phyloP scores from a whole-genome alignment of 1,284 basidiomycete species.

The Trametes pubescens region DNA sequence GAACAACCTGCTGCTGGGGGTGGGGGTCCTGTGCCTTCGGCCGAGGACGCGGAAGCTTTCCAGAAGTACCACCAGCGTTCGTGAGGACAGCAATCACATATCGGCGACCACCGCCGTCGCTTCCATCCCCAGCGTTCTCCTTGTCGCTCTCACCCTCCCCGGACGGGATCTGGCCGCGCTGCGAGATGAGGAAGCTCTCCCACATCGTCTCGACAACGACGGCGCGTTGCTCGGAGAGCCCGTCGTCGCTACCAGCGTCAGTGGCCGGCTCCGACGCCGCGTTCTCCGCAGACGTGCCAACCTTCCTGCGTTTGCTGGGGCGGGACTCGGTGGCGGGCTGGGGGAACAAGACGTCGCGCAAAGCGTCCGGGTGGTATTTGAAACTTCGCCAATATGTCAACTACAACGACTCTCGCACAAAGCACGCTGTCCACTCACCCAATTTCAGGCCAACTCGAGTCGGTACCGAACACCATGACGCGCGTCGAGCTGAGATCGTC shows the following conservation, averaged over 20 bases:
- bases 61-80: conserved; percentile 29
- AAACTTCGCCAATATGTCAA: conserved; percentile 49
- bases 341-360: conserved; percentile 57
- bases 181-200: conserved; percentile 43
- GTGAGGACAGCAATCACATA: conserved; percentile 37
- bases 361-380: conserved; percentile 61
- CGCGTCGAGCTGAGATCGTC: conserved; percentile 42
- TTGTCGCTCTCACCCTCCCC: conserved; percentile 33
- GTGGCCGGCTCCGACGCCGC: conserved; percentile 24
- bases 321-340: conserved; percentile 18
- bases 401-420: neutral
- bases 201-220: conserved; percentile 44
- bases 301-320: conserved; percentile 31
- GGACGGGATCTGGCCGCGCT: conserved; percentile 32
- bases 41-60: conserved; percentile 16
- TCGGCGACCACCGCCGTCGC: conserved; percentile 16
- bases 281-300: conserved; percentile 18
- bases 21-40: neutral
- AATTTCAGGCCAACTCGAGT: conserved; percentile 32
- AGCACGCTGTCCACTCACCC: conserved; percentile 30
- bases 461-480: conserved; percentile 43
- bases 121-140: conserved; percentile 34
- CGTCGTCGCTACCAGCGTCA: conserved; percentile 24
- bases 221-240: conserved; percentile 28
- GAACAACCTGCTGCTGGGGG: neutral